Base-by-base conservation (phyloP, 2,329 filamentous ascomycete species). In the Zelopaecilomyces penicillatus region DNA sequence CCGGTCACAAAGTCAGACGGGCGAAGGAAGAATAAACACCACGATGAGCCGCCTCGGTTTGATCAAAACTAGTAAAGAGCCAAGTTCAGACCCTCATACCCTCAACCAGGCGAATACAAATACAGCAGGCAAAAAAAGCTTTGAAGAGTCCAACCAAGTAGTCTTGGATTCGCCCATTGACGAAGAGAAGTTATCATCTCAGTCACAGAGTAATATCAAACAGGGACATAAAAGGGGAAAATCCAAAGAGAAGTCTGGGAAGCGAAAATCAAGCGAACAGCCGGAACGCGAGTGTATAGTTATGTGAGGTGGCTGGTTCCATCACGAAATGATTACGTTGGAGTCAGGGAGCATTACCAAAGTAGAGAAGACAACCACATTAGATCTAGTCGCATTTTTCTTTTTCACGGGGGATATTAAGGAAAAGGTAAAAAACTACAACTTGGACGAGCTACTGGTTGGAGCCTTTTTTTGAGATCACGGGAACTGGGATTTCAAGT, bases 41-140 rank as follows among this genome's bases (percentile, higher is more conserved):
- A 76, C 74, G 3, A 78, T 82, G 58, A 73, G 70, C 11, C 71
- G 75, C n/a, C 60, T 79, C 4, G 71, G 71, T 0, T 66, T 78
- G 5, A 70, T 73, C 53, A 72, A 70, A 41, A 54, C 68, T 6
- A 76, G 73, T 61, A 75, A 68, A 54, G 76, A 80, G 47, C 66
- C 44, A 6, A 51, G 58, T 8, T 46, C 48, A 6, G 64, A 64
- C 11, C 46, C 49, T 11, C 57, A 52, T 35, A 45, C 43, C 7
- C 41, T 59, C 5, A 59, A 50, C 10, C 51, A 55, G 38, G 57
- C 57, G 5, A 54, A 54, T 5, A 48, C 54, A 26, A 58, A 54
- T 31, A 57, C 59, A 2, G 55, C 54, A 31, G 48, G 51, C 19
- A 52, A 43, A 37, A 44, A 42, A 11, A 52, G 53, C 37, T 9